A percentile compares a stretch with the other conserved stretches of the same genome.
These are phyloP conservation scores for Naganishia randhawae DNA, from an alignment of 768 basidiomycete species.

Conservation along the genomic window DNA sequence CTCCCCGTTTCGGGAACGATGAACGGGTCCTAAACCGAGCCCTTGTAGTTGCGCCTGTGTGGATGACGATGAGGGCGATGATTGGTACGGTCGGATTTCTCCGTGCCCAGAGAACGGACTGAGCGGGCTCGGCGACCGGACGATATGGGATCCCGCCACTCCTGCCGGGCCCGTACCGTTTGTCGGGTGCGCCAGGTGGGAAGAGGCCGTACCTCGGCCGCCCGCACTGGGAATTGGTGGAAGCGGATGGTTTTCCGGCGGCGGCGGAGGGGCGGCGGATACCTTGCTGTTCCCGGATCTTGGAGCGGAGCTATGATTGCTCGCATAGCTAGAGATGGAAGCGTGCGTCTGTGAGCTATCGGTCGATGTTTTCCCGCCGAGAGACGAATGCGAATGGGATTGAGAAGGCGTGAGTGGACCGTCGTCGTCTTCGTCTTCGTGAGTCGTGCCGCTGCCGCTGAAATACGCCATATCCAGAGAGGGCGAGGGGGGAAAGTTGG, in stretches of 20 bases:
- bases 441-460: background rate
- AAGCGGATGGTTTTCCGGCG: background rate
- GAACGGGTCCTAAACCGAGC: constrained; percentile 9
- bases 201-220: too few relatives aligned
- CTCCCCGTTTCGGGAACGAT: background rate
- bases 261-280: background rate
- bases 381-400: background rate
- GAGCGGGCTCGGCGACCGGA: background rate
- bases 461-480: constrained; percentile 21
- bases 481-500: constrained; percentile 3
- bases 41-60: background rate
- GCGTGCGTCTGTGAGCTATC: constrained; percentile 2
- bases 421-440: background rate
- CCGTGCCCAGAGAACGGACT: constrained; percentile 20
- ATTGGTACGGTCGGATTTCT: background rate
- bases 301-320: background rate
- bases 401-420: background rate
- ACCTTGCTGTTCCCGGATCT: background rate
- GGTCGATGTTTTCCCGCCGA: background rate
- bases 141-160: background rate
- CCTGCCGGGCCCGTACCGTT: too few relatives aligned
- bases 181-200: too few relatives aligned
- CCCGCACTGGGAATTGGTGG: background rate
- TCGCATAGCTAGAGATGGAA: background rate
- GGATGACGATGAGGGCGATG: background rate